phyloP scores from a whole-genome alignment of 2,329 filamentous ascomycete genomes.

The Trichoderma sp. region DNA sequence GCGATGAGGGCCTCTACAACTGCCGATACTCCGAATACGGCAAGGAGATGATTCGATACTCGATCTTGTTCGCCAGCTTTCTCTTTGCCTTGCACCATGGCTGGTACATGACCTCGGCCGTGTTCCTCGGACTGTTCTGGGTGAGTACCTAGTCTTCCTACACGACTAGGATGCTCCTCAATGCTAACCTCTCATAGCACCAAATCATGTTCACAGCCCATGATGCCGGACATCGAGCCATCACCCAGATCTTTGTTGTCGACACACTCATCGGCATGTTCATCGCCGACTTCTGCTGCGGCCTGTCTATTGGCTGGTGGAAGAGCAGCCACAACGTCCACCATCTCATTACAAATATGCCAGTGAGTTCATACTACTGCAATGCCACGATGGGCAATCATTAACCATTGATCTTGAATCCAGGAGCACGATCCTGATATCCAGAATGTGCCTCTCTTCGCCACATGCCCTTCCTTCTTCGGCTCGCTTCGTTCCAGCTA shows the following conservation, averaged over 20 bases:
- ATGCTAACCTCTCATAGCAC: conserved; percentile 63
- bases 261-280: conserved; percentile 88
- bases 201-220: conserved; percentile 93
- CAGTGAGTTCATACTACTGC: conserved; percentile 47
- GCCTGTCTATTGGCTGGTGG: conserved; percentile 94
- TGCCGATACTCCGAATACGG: conserved; percentile 83
- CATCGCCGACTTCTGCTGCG: conserved; percentile 86
- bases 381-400: background rate
- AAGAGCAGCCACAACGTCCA: conserved; percentile 96
- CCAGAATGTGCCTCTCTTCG: conserved; percentile 86
- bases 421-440: conserved; percentile 91
- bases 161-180: background rate
- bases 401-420: background rate
- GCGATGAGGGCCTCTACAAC: conserved; percentile 74
- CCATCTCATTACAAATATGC: conserved; percentile 92
- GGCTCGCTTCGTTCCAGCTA: conserved; percentile 74
- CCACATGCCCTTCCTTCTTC: conserved; percentile 76
- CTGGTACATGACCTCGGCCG: conserved; percentile 66
- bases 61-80: conserved; percentile 61
- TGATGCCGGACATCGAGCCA: conserved; percentile 95
- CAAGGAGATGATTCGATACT: conserved; percentile 73
- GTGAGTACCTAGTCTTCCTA: conserved; percentile 4
- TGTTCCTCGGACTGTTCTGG: conserved; percentile 68
- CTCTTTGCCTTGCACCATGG: conserved; percentile 62
- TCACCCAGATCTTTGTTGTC: conserved; percentile 83